These are phyloP conservation scores for Ottelia alismoides DNA, from an alignment of 106 monocot genomes.

Conservation along the genomic window DNA sequence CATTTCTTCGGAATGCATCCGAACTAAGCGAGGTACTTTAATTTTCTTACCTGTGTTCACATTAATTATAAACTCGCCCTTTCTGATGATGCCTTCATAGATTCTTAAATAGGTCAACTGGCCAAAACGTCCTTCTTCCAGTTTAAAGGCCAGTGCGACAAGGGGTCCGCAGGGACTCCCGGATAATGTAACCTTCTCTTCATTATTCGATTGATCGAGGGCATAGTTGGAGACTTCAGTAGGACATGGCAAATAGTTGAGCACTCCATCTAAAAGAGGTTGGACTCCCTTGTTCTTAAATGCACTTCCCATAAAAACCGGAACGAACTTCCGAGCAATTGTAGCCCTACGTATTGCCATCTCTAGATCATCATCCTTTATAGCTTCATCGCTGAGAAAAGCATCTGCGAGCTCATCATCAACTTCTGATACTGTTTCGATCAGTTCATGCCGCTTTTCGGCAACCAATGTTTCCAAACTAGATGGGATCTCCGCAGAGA, in stretches of 20 bases:
- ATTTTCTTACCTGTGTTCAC: slow-evolving; percentile 95
- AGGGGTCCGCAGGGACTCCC: slow-evolving; percentile 77
- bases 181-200: slow-evolving; percentile 90
- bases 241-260: slow-evolving; percentile 85
- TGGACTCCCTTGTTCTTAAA: slow-evolving; percentile 99
- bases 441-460: slow-evolving; percentile 85
- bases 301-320: slow-evolving; percentile 97
- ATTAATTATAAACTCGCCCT: slow-evolving; percentile 88
- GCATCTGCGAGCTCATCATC: slow-evolving; percentile 91
- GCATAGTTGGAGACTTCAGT: slow-evolving; percentile 90
- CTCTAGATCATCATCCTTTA: slow-evolving; percentile 68
- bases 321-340: slow-evolving; percentile 80
- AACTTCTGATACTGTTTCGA: slow-evolving; percentile 95
- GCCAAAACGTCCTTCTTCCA: slow-evolving; percentile 99
- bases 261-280: slow-evolving; percentile 91
- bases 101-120: slow-evolving; percentile 93
- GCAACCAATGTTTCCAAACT: slow-evolving; percentile 45
- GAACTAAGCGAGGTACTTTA: too few species aligned
- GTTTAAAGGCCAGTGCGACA: slow-evolving; percentile 94
- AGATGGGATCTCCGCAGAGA: slow-evolving; percentile 50
- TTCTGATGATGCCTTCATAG: slow-evolving; percentile 86
- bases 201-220: slow-evolving; percentile 80
- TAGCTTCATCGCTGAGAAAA: slow-evolving; percentile 86
- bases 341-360: slow-evolving; percentile 95
- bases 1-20: too few species aligned